A percentile compares a stretch with the other conserved stretches of the same genome.
Conservation (phyloP, 2,329 filamentous ascomycete genomes). For the Fusarium piperis region DNA sequence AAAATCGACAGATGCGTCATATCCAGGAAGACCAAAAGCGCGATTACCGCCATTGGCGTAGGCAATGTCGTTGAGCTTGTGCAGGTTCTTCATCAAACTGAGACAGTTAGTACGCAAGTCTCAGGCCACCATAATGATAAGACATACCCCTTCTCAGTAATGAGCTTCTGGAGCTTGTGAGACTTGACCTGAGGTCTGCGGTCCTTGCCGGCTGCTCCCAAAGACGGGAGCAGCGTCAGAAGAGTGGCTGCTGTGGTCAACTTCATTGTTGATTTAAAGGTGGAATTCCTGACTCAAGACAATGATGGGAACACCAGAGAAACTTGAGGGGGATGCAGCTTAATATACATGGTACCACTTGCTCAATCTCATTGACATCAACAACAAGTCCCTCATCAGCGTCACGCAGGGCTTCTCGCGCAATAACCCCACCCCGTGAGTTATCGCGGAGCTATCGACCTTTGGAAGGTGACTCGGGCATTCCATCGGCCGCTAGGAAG, state of each 20-base stretch:
- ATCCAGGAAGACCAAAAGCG: conserved; percentile 45
- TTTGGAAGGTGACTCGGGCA: conserved; percentile 25
- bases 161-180: conserved; percentile 37
- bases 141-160: conserved; percentile 36
- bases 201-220: conserved; percentile 32
- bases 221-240: conserved; percentile 42
- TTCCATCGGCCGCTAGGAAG: background rate
- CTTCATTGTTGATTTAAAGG: conserved; percentile 26
- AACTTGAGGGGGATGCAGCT: rapidly evolving
- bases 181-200: conserved; percentile 30
- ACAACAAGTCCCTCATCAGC: background rate
- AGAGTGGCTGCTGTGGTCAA: conserved; percentile 21
- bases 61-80: conserved; percentile 44
- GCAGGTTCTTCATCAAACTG: conserved; percentile 41
- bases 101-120: background rate
- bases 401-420: conserved; percentile 13
- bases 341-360: conserved; percentile 5
- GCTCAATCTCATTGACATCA: background rate
- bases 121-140: rapidly evolving
- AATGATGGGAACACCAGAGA: background rate
- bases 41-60: conserved; percentile 46
- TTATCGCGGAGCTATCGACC: conserved; percentile 23
- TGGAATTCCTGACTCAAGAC: background rate
- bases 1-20: conserved; percentile 48
- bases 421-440: conserved; percentile 19